Percentiles rank a stretch among this genome's conserved stretches.
Evolutionary conservation across 75 land plant species (phyloP).

Genomic region (Sequoia sempervirens): DNA sequence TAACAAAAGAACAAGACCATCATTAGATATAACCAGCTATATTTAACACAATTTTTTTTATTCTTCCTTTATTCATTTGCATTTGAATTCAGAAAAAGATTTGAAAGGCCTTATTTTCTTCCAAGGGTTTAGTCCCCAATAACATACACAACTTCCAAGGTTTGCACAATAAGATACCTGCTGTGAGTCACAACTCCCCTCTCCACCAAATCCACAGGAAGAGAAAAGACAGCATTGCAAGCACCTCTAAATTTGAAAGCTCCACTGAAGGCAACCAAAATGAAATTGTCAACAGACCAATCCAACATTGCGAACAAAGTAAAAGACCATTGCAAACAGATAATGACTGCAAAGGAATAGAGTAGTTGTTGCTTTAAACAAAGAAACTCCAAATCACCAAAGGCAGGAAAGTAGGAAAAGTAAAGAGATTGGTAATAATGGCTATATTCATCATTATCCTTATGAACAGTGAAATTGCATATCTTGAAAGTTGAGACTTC

Average conservation of each 20-base stretch:
- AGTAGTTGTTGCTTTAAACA: not conserved
- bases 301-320: not conserved
- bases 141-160: not conserved
- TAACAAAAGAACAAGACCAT: conserved; percentile 3
- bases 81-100: not conserved
- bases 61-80: not conserved
- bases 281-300: conserved; percentile 4
- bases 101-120: not conserved
- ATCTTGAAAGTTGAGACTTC: not conserved
- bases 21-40: not conserved
- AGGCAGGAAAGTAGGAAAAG: not conserved
- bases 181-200: conserved; percentile 96
- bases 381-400: not conserved
- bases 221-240: conserved; percentile 86
- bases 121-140: not conserved
- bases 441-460: not conserved
- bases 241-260: conserved; percentile 97
- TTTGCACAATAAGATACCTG: conserved; percentile 44
- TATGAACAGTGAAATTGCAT: not conserved
- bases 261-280: conserved; percentile 49
- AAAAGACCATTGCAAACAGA: not conserved
- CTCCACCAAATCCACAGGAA: conserved; percentile 56
- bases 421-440: not conserved
- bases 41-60: not conserved
- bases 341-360: not conserved